A percentile compares a stretch with the other conserved stretches of the same genome.
phyloP scores from a whole-genome alignment of 257 asterid genomes.

The Primulina tabacum region DNA sequence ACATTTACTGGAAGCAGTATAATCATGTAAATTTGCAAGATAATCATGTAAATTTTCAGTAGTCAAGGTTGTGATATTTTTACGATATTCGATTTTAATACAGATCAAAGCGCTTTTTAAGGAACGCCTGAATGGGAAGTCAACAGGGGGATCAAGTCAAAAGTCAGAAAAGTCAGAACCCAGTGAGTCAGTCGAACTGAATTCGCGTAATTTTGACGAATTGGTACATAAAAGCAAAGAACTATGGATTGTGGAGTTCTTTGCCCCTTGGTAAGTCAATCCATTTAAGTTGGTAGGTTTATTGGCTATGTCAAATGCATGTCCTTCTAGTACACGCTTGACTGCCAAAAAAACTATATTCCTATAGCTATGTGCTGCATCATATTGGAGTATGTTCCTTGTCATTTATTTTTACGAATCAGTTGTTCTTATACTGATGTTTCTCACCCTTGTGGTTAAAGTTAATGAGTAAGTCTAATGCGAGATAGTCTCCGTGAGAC shows the following conservation, averaged over 20 bases:
- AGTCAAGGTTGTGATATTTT: slow-evolving; percentile 2
- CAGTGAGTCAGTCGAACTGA: slow-evolving; percentile 80
- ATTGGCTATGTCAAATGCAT: not conserved
- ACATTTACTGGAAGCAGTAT: slow-evolving; percentile 7
- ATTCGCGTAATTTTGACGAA: slow-evolving; percentile 84
- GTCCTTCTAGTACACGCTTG: not conserved
- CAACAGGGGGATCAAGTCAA: slow-evolving; percentile 78
- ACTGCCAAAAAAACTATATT: not conserved
- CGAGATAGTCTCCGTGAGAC: no score
- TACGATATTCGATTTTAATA: slow-evolving; percentile 1
- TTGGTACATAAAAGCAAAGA: slow-evolving; percentile 85
- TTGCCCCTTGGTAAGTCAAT: slow-evolving; percentile 85
- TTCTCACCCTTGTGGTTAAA: not conserved
- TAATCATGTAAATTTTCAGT: not conserved
- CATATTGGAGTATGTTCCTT: not conserved
- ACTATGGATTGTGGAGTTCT: slow-evolving; percentile 94
- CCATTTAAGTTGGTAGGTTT: not conserved
- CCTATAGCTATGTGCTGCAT: not conserved
- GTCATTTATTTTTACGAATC: not conserved
- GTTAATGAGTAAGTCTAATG: no score
- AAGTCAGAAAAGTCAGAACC: slow-evolving; percentile 82
- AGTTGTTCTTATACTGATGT: not conserved
- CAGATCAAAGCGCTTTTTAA: slow-evolving; percentile 74
- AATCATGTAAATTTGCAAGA: not conserved
- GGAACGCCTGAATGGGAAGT: slow-evolving; percentile 81